phyloP scores from a whole-genome alignment of 768 basidiomycete genomes.

The Amanita pseudoporphyria region DNA sequence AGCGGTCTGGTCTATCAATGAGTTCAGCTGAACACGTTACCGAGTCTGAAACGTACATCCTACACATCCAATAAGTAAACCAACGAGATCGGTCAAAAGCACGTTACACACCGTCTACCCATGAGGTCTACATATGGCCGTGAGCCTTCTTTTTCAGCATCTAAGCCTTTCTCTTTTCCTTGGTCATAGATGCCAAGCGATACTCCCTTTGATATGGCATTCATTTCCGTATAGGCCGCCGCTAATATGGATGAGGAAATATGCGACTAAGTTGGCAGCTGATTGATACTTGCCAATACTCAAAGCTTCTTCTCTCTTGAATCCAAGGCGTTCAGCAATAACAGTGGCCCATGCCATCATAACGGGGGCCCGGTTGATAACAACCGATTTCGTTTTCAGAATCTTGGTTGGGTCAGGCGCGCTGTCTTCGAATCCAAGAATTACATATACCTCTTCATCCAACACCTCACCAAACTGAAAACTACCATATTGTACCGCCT shows the following conservation, averaged over 20 bases:
- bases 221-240: constrained; percentile 90
- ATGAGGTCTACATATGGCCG: constrained; percentile 2
- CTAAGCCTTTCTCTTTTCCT: constrained; percentile 70
- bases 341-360: constrained; percentile 92
- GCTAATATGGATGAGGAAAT: constrained; percentile 34
- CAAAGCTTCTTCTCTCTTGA: constrained; percentile 80
- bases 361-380: constrained; percentile 87
- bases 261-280: not conserved
- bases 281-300: constrained; percentile 56
- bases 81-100: not conserved
- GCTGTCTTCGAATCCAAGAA: not conserved
- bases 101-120: constrained; percentile 32
- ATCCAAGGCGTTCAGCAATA: constrained; percentile 81
- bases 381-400: constrained; percentile 47
- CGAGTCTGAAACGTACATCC: constrained; percentile 27
- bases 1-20: constrained; percentile 48
- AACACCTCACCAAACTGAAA: constrained; percentile 66
- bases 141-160: constrained; percentile 17
- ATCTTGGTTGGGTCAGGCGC: constrained; percentile 27
- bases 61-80: constrained; percentile 8
- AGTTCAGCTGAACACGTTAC: not conserved
- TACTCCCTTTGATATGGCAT: constrained; percentile 77
- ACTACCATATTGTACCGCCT: constrained; percentile 39
- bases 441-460: constrained; percentile 49
- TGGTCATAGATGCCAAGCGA: constrained; percentile 65